Evolutionary conservation across 2,329 filamentous ascomycete genomes (phyloP).

Genomic region (Colletotrichum sp.): DNA sequence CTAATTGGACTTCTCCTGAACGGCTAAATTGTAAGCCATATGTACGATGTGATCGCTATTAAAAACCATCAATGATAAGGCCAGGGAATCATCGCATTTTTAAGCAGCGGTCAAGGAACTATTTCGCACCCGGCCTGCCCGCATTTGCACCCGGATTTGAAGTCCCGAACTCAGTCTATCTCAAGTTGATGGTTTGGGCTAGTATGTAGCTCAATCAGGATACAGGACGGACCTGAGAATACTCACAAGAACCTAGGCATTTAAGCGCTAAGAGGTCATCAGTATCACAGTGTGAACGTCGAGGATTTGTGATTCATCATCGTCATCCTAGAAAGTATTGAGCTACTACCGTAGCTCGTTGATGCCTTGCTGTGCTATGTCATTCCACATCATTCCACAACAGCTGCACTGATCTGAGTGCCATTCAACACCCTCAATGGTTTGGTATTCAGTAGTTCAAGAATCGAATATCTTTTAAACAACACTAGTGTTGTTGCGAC

Average conservation of each 20-base stretch:
- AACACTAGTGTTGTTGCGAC: background rate
- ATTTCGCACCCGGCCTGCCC: background rate
- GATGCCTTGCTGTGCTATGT: fast-evolving
- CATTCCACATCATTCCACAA: too few relatives aligned
- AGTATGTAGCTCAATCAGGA: too few relatives aligned
- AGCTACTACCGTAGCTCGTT: fast-evolving
- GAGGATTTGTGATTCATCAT: background rate
- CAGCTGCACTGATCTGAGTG: fast-evolving
- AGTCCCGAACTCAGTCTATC: background rate
- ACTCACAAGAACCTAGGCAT: too few relatives aligned
- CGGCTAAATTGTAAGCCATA: background rate
- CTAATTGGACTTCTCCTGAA: background rate
- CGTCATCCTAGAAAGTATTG: background rate
- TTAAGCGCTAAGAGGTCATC: too few relatives aligned
- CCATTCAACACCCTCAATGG: fast-evolving
- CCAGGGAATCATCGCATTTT: fast-evolving
- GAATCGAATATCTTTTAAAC: background rate
- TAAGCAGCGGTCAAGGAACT: background rate
- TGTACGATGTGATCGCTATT: background rate
- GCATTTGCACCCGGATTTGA: background rate
- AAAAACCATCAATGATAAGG: fast-evolving
- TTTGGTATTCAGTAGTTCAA: too few relatives aligned
- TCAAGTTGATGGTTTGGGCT: background rate
- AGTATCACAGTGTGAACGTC: background rate
- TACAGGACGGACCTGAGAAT: too few relatives aligned